Conservation (phyloP, 192 early-diverging fungal species). For the Umbelopsis isabellina region DNA sequence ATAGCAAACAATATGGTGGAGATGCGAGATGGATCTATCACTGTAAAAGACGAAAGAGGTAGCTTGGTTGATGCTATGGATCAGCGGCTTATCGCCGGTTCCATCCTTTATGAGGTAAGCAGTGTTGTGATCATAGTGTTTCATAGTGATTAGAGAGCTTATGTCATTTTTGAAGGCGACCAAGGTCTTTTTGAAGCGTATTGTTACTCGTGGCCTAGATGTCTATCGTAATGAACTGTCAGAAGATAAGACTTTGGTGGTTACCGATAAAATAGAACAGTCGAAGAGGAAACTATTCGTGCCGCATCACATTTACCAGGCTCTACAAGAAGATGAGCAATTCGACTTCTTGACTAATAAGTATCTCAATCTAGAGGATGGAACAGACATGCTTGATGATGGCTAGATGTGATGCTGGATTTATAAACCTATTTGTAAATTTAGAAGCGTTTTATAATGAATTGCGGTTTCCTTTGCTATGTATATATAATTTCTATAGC, state of each 20-base stretch:
- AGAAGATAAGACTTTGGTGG: constrained; percentile 35
- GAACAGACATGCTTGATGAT: not conserved
- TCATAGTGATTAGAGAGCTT: not conserved
- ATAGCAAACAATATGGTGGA: constrained; percentile 38
- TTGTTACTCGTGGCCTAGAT: constrained; percentile 43
- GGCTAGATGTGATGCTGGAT: not conserved
- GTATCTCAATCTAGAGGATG: constrained; percentile 22
- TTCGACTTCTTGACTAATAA: constrained; percentile 55
- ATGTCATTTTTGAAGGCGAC: constrained; percentile 40
- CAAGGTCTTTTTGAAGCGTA: constrained; percentile 47
- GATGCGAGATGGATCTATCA: constrained; percentile 24
- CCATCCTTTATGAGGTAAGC: constrained; percentile 43
- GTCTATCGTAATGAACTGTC: constrained; percentile 43
- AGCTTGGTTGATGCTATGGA: constrained; percentile 42
- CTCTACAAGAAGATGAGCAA: constrained; percentile 42
- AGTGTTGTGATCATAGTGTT: not conserved
- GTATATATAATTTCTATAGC: constrained; percentile 14
- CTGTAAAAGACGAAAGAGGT: constrained; percentile 1
- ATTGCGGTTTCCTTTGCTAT: not conserved
- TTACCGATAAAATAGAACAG: constrained; percentile 32
- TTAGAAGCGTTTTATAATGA: not conserved
- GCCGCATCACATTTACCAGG: constrained; percentile 58
- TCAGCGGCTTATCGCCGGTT: constrained; percentile 52
- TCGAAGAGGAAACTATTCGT: constrained; percentile 43
- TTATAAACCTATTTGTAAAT: not conserved